Base-by-base conservation (phyloP, 192 early-diverging fungal genomes). In the Mortierella antarctica region DNA sequence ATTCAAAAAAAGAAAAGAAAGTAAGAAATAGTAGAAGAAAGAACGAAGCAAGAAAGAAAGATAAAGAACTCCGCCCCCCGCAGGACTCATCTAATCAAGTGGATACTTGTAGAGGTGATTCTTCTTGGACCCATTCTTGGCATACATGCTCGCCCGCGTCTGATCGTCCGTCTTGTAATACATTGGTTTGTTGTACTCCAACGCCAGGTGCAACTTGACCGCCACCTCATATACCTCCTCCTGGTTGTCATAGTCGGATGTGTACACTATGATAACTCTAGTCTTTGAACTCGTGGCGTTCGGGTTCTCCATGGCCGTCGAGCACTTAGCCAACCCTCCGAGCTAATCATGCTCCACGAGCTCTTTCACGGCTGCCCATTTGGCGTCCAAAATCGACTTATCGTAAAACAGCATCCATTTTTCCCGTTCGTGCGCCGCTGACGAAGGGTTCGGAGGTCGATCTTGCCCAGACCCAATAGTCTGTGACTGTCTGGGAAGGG, bases 391-490 rank as follows among this genome's bases (percentile, higher is more conserved):
- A 48, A 70, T 21, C 0, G 74, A 64, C 40, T 70, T 69, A 47
- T 61, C 55, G 14, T 76, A 76, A 41, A 76, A 76, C 14, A 76
- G 40, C 74, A 70, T 76, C 74, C 67, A 76, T 69, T 76, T n/a
- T 76, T 12, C 67, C 74, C 54, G 59, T 47, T 23, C 59, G 58
- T 39, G 56, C 21, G 21, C 65, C 65, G 31, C 59, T 39, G 4
- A 13, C 6, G 53, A 62, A 67, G 17, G 5, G 23, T 59, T 56
- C 56, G 57, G 65, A 49, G 15, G 52, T 23, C 20, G 64, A 54
- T 46, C 14, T 31, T 23, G 60, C 60, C 59, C 59, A 68, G n/a
- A 68, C 8, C 73, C 65, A 75, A 44, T 63, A 75, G 15, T 46
- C 9, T 31, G 62, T 46, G 23, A 63, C 1, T 23, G 54, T 68